Evolutionary conservation across 371 early-diverging fungal species (phyloP).

Genomic region (Apophysomyces trapeziformis): DNA sequence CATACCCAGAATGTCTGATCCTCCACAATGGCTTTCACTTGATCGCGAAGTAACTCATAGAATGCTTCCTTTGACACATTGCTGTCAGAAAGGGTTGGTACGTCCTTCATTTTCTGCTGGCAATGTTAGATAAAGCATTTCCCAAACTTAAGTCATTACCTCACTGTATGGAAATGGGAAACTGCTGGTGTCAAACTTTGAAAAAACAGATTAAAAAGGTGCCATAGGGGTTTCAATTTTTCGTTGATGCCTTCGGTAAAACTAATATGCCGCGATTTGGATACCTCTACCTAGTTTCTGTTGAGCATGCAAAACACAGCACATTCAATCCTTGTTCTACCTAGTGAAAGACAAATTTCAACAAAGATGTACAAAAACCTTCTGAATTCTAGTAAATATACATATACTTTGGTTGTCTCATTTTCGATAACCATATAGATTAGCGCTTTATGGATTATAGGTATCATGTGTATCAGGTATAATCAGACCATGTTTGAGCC

Average conservation of each 20-base stretch:
- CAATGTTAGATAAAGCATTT: too few species aligned
- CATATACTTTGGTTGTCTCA: not conserved
- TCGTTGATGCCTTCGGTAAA: not conserved
- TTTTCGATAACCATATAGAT: not conserved
- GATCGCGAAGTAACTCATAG: slow-evolving; percentile 49
- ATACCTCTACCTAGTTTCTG: too few species aligned
- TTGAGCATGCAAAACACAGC: not conserved
- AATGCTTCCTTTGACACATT: slow-evolving; percentile 45
- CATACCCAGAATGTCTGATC: slow-evolving; percentile 60
- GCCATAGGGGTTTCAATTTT: not conserved
- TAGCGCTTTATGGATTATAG: not conserved
- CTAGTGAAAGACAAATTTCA: not conserved
- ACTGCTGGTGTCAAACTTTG: too few species aligned
- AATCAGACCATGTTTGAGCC: not conserved
- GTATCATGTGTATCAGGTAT: not conserved
- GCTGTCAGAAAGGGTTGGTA: not conserved
- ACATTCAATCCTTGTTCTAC: not conserved
- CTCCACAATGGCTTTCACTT: slow-evolving; percentile 46
- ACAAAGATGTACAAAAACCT: not conserved
- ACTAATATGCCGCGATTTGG: not conserved
- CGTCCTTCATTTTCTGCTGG: not conserved
- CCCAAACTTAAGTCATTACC: too few species aligned
- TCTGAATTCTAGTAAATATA: not conserved
- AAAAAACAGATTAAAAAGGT: not conserved
- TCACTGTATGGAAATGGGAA: too few species aligned